Base-by-base conservation (phyloP, 306 rosid genomes). In the Dalbergia oliveri region DNA sequence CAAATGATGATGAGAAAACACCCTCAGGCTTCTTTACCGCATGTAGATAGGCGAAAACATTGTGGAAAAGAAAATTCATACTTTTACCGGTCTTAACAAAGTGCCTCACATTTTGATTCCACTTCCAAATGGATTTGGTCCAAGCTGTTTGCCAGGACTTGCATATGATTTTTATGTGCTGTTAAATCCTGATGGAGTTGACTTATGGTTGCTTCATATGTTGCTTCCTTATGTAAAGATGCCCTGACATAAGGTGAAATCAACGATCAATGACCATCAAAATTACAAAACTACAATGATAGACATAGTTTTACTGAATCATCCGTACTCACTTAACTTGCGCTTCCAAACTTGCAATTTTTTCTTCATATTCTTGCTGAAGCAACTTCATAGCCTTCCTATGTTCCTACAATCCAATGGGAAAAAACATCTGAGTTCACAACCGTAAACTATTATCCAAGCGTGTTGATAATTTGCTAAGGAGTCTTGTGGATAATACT, bases 61-160 rank as follows among this genome's bases (percentile, higher is more conserved):
- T 54, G 33, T 10, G 47, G 34, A n/a, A 69, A n/a, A 19, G 56
- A 47, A 78, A 78, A 9, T 67, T 6, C 53, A 70, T 11, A 21
- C 45, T 58, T 45, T 43, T 64, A 58, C 9, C 31, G 50, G 16
- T 51, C 23, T 21, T 35, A 67, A 53, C 51, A 66, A 34, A 83
- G 51, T 54, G 82, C 44, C 90, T 90, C 86, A 90, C 96, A 89
- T 89, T 90, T 93, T 74, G 89, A 83, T 82, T 90, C 97, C 73
- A 88, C 83, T 79, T 90, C 88, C 49, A 78, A 79, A 63, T 87
- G 87, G 59, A 88, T 80, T 69, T 81, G 84, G 43, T 93, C 92
- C 86, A 90, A 79, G 76, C 81, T 87, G 86, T 62, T 85, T 4
- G 91, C 86, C 54, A 90, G 87, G 70, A 84, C 83, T 66, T 89